These are phyloP conservation scores for Scedosporium boydii DNA, from an alignment of 2,329 filamentous ascomycete species.

Conservation along the genomic window DNA sequence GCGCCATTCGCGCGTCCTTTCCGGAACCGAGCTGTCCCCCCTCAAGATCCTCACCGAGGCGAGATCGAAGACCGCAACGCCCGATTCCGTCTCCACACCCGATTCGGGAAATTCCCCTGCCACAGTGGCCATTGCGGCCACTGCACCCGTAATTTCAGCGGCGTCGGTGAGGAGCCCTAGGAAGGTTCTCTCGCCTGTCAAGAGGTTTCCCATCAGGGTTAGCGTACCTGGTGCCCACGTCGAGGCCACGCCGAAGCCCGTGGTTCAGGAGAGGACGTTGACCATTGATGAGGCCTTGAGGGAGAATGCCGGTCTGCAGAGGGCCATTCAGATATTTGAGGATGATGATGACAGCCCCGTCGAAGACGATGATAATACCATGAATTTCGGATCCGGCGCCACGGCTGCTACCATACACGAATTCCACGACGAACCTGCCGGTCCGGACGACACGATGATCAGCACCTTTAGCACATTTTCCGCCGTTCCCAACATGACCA, in stretches of 20 bases:
- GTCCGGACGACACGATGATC: constrained; percentile 61
- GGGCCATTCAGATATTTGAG: constrained; percentile 54
- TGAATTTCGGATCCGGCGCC: constrained; percentile 18
- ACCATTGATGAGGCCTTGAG: constrained; percentile 43
- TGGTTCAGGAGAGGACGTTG: constrained; percentile 25
- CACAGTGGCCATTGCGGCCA: constrained; percentile 2
- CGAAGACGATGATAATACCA: constrained; percentile 16
- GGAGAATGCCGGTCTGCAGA: constrained; percentile 46
- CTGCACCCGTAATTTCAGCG: constrained; percentile 11
- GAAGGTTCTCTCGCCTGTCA: constrained; percentile 38
- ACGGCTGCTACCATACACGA: constrained; percentile 16
- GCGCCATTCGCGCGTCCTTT: constrained; percentile 39
- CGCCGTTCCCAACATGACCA: constrained; percentile 77
- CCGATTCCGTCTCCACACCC: constrained; percentile 10
- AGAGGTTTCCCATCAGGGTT: constrained; percentile 53
- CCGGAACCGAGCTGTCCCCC: constrained; percentile 47
- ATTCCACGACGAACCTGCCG: constrained; percentile 28
- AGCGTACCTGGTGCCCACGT: constrained; percentile 19
- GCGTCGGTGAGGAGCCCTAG: constrained; percentile 31
- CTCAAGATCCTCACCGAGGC: constrained; percentile 41
- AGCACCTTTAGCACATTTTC: constrained; percentile 88
- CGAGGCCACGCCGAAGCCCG: constrained; percentile 7
- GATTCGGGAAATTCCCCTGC: not conserved
- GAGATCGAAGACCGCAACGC: constrained; percentile 14
- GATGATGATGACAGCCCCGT: constrained; percentile 29